phyloP scores from a whole-genome alignment of 768 basidiomycete species.

The Lentinula sp. region DNA sequence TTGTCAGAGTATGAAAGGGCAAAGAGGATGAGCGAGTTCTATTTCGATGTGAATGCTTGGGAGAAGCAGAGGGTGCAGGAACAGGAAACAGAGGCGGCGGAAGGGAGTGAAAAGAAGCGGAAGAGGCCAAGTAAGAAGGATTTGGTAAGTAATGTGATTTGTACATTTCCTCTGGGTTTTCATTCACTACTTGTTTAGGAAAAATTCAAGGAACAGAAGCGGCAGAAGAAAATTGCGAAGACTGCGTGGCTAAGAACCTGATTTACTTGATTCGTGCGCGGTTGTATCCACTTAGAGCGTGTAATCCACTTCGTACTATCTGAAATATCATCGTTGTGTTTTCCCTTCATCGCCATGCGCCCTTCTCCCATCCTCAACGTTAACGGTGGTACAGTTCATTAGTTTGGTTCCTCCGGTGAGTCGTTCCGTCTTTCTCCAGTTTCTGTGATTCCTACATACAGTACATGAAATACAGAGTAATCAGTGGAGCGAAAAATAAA shows the following conservation, averaged over 20 bases:
- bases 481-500: neutral
- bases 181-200: slow-evolving; percentile 39
- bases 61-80: slow-evolving; percentile 57
- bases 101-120: slow-evolving; percentile 60
- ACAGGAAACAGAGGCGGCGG: slow-evolving; percentile 34
- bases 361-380: no score
- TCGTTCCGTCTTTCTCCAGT: no score
- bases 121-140: slow-evolving; percentile 81
- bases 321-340: neutral
- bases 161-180: slow-evolving; percentile 8
- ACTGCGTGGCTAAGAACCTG: slow-evolving; percentile 81
- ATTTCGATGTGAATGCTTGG: slow-evolving; percentile 82
- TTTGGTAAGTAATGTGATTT: slow-evolving; percentile 44
- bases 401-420: no score
- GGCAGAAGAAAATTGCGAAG: slow-evolving; percentile 78
- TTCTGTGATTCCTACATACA: no score
- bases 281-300: neutral
- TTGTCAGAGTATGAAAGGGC: slow-evolving; percentile 77
- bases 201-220: slow-evolving; percentile 80
- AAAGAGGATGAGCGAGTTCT: slow-evolving; percentile 83
- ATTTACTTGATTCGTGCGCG: neutral
- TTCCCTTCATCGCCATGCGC: neutral
- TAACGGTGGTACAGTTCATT: no score
- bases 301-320: neutral
- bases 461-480: no score